Percentiles rank a stretch among this genome's conserved stretches.
Conservation (phyloP, 2,329 filamentous ascomycete species). For the Simplicillium sp. region DNA sequence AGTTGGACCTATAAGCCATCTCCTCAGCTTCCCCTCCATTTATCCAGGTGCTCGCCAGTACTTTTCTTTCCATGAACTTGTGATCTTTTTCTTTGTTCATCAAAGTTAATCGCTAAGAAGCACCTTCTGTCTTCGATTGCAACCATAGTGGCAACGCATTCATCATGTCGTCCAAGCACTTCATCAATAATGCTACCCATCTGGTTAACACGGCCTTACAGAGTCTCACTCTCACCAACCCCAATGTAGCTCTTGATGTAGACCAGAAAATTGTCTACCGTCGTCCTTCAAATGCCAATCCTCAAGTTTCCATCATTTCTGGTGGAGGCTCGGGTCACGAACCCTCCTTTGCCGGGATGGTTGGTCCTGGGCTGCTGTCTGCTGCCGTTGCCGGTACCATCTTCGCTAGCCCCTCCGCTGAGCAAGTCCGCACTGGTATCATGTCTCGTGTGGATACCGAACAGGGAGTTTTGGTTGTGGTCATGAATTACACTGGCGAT, state of each 20-base stretch:
- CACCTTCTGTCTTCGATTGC: no score
- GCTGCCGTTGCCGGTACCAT: slow-evolving; percentile 82
- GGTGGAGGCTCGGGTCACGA: slow-evolving; percentile 89
- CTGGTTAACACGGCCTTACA: slow-evolving; percentile 71
- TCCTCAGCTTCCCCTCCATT: no score
- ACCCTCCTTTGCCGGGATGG: slow-evolving; percentile 77
- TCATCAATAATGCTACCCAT: slow-evolving; percentile 73
- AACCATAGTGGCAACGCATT: not conserved
- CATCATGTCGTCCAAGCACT: slow-evolving; percentile 62
- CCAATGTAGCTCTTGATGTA: slow-evolving; percentile 66
- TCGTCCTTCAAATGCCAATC: slow-evolving; percentile 40
- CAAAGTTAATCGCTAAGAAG: no score
- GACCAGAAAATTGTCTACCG: slow-evolving; percentile 79
- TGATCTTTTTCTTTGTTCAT: no score
- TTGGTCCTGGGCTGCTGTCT: slow-evolving; percentile 70
- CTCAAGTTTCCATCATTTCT: slow-evolving; percentile 72
- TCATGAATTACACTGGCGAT: slow-evolving; percentile 92
- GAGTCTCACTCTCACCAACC: slow-evolving; percentile 74
- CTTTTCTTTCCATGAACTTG: no score
- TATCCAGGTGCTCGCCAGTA: no score
- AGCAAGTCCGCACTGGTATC: slow-evolving; percentile 73
- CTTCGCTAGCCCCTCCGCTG: slow-evolving; percentile 71
- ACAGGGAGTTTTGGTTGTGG: slow-evolving; percentile 75
- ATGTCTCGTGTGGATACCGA: slow-evolving; percentile 60
- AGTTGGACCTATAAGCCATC: no score